Percentiles rank a stretch among this genome's conserved stretches.
Evolutionary conservation across 768 basidiomycete genomes (phyloP).

Genomic region (Amanita subjunquillea): DNA sequence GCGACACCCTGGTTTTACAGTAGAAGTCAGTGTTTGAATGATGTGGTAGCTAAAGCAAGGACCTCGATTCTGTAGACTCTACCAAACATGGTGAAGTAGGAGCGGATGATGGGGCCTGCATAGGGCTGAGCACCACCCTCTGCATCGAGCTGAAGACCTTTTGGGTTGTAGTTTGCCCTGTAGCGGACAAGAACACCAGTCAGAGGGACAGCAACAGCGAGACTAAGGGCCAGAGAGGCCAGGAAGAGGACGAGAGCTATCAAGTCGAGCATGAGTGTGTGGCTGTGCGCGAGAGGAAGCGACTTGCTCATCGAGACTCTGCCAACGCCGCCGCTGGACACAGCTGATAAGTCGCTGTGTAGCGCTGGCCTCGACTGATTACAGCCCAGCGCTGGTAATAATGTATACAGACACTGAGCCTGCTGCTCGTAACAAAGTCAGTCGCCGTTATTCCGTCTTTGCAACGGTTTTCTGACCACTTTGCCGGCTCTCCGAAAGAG

Average conservation of each 20-base stretch:
- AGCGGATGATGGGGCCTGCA: constrained; percentile 67
- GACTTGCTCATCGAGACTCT: no score
- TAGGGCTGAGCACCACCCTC: constrained; percentile 71
- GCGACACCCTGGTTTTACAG: constrained; percentile 37
- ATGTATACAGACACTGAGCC: constrained; percentile 41
- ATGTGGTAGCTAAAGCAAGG: neutral
- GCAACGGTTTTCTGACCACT: constrained; percentile 1
- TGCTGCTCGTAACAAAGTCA: constrained; percentile 40
- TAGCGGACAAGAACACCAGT: constrained; percentile 66
- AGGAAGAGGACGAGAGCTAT: constrained; percentile 29
- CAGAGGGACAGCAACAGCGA: constrained; percentile 51
- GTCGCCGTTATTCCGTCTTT: constrained; percentile 15
- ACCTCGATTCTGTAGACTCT: constrained; percentile 72
- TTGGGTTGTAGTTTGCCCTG: constrained; percentile 80
- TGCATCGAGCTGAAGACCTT: constrained; percentile 68
- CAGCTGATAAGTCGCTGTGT: no score
- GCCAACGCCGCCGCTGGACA: no score
- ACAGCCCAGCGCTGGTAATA: constrained; percentile 10
- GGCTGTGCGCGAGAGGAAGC: neutral
- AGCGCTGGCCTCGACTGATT: constrained; percentile 3
- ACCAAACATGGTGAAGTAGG: constrained; percentile 64
- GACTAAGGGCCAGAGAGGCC: constrained; percentile 36
- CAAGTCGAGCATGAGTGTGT: constrained; percentile 19
- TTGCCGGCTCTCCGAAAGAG: constrained; percentile 18
- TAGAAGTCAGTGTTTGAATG: neutral